These are phyloP conservation scores for Hyparrhenia diplandra DNA, from an alignment of 176 grass and related monocot genomes.

Conservation along the genomic window DNA sequence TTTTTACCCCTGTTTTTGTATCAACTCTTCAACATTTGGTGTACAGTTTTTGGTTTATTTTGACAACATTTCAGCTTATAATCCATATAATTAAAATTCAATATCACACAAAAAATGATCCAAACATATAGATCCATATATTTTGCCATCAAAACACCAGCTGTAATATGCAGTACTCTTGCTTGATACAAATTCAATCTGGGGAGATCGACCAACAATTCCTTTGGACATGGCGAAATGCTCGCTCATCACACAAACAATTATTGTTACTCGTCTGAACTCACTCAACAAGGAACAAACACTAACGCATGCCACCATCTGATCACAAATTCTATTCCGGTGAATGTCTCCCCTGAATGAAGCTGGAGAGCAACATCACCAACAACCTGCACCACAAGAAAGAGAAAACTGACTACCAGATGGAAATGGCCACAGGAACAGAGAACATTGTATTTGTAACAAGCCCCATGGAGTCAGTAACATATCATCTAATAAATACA, in stretches of 20 bases:
- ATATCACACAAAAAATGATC: no score
- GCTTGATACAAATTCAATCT: neutral
- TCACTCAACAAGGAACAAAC: neutral
- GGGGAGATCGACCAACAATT: neutral
- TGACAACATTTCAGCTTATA: no score
- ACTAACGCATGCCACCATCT: neutral
- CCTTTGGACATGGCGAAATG: neutral
- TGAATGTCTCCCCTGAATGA: constrained; percentile 66
- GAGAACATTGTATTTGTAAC: neutral
- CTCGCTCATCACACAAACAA: neutral
- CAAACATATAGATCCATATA: no score
- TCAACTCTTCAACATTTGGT: no score
- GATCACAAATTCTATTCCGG: constrained; percentile 60
- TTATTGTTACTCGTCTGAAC: neutral
- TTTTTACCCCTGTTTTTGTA: no score
- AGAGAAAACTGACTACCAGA: neutral
- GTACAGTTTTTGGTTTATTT: no score
- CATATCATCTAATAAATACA: neutral
- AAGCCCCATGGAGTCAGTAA: neutral
- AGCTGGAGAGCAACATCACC: constrained; percentile 67
- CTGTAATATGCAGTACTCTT: no score
- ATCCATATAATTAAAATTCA: no score
- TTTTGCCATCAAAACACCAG: no score
- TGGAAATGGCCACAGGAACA: neutral
- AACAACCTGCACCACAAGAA: constrained; percentile 54